Conservation (phyloP, 2,329 filamentous ascomycete species). For the Diplocarpon rosae region DNA sequence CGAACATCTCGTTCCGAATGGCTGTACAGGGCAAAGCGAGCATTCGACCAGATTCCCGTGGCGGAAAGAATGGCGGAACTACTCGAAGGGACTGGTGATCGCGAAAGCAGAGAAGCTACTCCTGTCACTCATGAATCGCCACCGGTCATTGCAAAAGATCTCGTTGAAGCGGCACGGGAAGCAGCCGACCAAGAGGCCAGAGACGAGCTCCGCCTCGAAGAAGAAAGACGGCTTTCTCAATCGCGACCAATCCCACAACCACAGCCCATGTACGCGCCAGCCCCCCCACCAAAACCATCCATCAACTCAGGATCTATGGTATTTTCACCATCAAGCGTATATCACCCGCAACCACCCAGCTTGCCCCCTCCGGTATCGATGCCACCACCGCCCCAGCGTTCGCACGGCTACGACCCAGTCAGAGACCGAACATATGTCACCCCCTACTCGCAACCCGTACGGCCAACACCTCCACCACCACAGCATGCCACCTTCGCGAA, state of each 20-base stretch:
- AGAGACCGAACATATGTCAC: conserved; percentile 5
- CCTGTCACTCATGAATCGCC: conserved; percentile 2
- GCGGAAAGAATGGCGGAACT: conserved; percentile 1
- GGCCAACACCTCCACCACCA: conserved; percentile 3
- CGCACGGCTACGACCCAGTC: conserved; percentile 19
- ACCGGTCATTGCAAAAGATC: conserved; percentile 1
- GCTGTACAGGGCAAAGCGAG: conserved; percentile 7
- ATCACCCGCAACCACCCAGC: neutral
- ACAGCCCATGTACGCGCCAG: neutral
- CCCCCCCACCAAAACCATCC: neutral
- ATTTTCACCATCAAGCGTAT: conserved; percentile 2
- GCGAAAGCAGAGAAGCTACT: neutral
- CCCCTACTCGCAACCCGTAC: conserved; percentile 6
- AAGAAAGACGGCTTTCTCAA: neutral
- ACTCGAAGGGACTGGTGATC: conserved; percentile 3
- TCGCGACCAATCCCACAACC: neutral
- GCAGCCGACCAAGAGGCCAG: neutral
- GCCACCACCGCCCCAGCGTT: conserved; percentile 8
- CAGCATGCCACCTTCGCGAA: conserved; percentile 1
- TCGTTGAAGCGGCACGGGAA: conserved; percentile 3
- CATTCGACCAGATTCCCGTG: conserved; percentile 1
- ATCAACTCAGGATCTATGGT: neutral
- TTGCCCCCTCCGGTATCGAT: conserved; percentile 1
- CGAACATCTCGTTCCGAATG: conserved; percentile 15
- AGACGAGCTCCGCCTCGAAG: conserved; percentile 1